Evolutionary conservation across 495 filamentous ascomycete species (phyloP), one percentile per base, ranked within the genome.

Genomic region (Pseudomonodictys pantanalensis): DNA sequence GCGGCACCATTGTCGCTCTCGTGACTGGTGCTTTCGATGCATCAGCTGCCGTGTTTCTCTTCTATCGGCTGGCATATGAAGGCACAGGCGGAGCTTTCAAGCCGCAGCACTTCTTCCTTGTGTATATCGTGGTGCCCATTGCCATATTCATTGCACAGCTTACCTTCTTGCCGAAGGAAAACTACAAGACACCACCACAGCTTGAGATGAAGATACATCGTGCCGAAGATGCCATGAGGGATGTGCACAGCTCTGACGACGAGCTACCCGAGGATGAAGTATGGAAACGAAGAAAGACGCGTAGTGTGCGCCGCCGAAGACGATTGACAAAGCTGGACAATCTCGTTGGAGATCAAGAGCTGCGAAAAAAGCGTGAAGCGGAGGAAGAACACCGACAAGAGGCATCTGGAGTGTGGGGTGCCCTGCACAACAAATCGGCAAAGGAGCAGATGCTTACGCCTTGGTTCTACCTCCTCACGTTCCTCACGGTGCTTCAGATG

Each of bases 401-500:
- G 75, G 78, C 75, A 33, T 90, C 90, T n/a, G 29, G 32, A 17
- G 85, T 96, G 44, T 95, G 89, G 88, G 92, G 92, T 25, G 87
- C 86, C 20, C 82, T 96, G 74, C 92, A 97, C 72, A 85, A 85
- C 23, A 77, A 77, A 48, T 79, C 86, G 2, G 88, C 89, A 0
- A 65, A 77, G 17, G 73, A 86, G 48, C 92, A 97, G 74, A 88
- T 97, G 69, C 70, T 69, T 22, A 86, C 85, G 2, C 88, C 86
- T 1, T 97, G 91, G 91, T 97, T 95, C 66, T 73, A 87, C 28
- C 76, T 97, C 18, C 90, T 97, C 55, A 84, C 89, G 3, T 65
- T 89, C 1, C 96, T 97, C 71, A 96, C 93, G 0, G 78, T 92
- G 20, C 72, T 95, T n/a, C 90, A 92, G 72, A 96, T 95, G 92